These are phyloP conservation scores for Hericium alpestre DNA, from an alignment of 768 basidiomycete genomes.

Conservation along the genomic window DNA sequence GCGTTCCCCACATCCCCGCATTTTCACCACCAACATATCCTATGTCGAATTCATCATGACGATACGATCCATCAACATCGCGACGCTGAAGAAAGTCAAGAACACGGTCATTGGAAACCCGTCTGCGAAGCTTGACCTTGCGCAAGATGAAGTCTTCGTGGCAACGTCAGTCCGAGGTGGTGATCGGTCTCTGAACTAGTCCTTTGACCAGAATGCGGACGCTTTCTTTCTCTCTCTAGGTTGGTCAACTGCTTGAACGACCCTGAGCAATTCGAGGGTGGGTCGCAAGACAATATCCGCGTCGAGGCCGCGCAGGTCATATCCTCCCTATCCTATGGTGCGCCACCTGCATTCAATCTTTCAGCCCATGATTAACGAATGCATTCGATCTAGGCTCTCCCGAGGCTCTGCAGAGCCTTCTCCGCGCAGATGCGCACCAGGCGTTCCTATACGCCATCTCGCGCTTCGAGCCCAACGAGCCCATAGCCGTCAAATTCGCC, in stretches of 20 bases:
- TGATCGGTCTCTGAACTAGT: background rate
- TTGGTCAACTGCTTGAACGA: conserved; percentile 53
- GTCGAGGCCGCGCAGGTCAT: conserved; percentile 69
- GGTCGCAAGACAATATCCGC: conserved; percentile 40
- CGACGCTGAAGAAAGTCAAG: conserved; percentile 55
- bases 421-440: conserved; percentile 45
- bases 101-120: conserved; percentile 76
- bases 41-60: conserved; percentile 16
- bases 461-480: conserved; percentile 29
- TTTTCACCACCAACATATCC: background rate
- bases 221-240: conserved; percentile 23
- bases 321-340: conserved; percentile 64
- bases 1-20: background rate
- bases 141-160: conserved; percentile 46
- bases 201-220: background rate
- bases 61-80: conserved; percentile 18
- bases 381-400: conserved; percentile 40
- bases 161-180: conserved; percentile 31
- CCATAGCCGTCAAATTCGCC: conserved; percentile 37
- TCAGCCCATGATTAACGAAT: background rate
- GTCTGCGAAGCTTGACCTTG: conserved; percentile 51
- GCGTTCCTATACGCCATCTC: conserved; percentile 57
- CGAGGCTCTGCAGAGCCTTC: conserved; percentile 44
- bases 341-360: background rate
- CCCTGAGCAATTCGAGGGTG: conserved; percentile 22